Evolutionary conservation across 305 asterid species (phyloP).

Genomic region (Fraxinus platypoda): DNA sequence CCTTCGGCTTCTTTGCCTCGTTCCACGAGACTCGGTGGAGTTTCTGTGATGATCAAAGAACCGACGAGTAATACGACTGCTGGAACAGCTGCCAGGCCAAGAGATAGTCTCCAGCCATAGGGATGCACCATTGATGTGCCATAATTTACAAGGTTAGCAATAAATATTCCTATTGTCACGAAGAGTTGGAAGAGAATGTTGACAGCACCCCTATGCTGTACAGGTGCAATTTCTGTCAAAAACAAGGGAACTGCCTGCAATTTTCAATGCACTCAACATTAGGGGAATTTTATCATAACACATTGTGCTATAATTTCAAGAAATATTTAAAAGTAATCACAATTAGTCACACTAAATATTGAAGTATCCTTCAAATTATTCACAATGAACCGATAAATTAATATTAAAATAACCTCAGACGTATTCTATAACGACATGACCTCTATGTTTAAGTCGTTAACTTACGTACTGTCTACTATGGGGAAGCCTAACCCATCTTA

Average conservation of each 20-base stretch:
- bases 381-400: too few relatives aligned
- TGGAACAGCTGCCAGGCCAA: constrained; percentile 55
- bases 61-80: constrained; percentile 26
- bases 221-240: constrained; percentile 67
- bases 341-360: too few relatives aligned
- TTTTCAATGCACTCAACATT: not conserved
- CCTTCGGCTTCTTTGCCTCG: constrained; percentile 42
- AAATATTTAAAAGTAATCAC: not conserved
- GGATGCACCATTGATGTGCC: constrained; percentile 43
- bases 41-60: constrained; percentile 48
- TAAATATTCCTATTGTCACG: constrained; percentile 63
- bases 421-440: too few relatives aligned
- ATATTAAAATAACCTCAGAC: too few relatives aligned
- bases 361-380: too few relatives aligned
- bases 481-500: too few relatives aligned
- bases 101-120: constrained; percentile 59
- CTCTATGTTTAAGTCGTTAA: too few relatives aligned
- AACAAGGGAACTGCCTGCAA: constrained; percentile 73
- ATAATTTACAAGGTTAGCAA: constrained; percentile 56
- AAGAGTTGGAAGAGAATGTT: constrained; percentile 75
- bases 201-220: constrained; percentile 65
- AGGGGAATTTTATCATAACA: not conserved
- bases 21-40: constrained; percentile 54
- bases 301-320: not conserved
- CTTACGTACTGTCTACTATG: too few relatives aligned